phyloP scores from a whole-genome alignment of 75 land plant species.

The Isoetes taiwanensis region DNA sequence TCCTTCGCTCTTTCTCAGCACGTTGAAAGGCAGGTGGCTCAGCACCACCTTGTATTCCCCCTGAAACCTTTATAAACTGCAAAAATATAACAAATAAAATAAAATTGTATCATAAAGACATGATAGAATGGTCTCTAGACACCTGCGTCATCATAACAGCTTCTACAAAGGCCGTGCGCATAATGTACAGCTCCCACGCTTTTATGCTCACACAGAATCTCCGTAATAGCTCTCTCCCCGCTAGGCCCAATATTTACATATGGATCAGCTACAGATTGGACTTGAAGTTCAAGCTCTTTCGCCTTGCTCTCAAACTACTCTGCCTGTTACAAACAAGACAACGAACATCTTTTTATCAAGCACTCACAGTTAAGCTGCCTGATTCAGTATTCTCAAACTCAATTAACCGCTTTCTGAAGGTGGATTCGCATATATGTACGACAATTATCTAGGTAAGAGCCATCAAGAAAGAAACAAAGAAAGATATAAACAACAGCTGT shows the following conservation, averaged over 20 bases:
- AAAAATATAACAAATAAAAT: slow-evolving; percentile 11
- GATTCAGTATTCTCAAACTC: slow-evolving; percentile 93
- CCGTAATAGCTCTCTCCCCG: slow-evolving; percentile 16
- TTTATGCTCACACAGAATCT: slow-evolving; percentile 74
- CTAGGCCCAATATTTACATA: slow-evolving; percentile 11
- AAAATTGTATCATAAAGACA: too few relatives aligned
- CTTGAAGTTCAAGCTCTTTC: slow-evolving; percentile 40
- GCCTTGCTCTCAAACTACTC: slow-evolving; percentile 59
- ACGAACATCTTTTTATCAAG: too few relatives aligned
- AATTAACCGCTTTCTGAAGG: slow-evolving; percentile 68
- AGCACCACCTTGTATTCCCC: slow-evolving; percentile 79
- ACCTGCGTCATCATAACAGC: slow-evolving; percentile 62
- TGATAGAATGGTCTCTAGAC: neutral
- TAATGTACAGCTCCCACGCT: slow-evolving; percentile 33
- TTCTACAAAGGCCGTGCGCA: slow-evolving; percentile 75
- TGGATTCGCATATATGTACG: slow-evolving; percentile 87
- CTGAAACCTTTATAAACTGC: slow-evolving; percentile 74
- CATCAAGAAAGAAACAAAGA: too few relatives aligned
- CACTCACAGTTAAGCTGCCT: slow-evolving; percentile 72
- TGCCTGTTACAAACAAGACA: slow-evolving; percentile 35
- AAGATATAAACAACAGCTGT: too few relatives aligned
- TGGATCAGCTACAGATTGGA: neutral
- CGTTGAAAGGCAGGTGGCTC: slow-evolving; percentile 93
- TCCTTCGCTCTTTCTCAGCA: slow-evolving; percentile 52
- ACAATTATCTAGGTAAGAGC: slow-evolving; percentile 36